Evolutionary conservation across 78 protist genomes (phyloP).

Genomic region (Chrysochromulina parva): DNA sequence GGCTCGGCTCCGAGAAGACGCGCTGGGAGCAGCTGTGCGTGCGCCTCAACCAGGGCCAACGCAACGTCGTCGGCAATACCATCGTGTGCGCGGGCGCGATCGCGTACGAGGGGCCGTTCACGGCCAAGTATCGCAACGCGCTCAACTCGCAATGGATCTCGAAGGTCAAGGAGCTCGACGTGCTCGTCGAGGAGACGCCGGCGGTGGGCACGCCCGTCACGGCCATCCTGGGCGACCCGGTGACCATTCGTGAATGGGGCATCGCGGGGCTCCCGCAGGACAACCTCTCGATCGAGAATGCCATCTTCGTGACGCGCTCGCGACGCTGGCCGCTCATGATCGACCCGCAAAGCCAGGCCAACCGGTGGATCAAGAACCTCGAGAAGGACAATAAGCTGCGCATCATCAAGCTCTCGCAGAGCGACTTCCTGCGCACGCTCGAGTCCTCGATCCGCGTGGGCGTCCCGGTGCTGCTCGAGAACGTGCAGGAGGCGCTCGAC

Average conservation of each 20-base stretch:
- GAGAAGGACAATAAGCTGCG: slow-evolving; percentile 36
- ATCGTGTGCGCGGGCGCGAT: slow-evolving; percentile 72
- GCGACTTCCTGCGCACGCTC: slow-evolving; percentile 43
- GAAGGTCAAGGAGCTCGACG: slow-evolving; percentile 28
- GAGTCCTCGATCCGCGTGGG: slow-evolving; percentile 64
- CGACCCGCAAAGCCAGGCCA: slow-evolving; percentile 92
- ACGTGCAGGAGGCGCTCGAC: slow-evolving; percentile 60
- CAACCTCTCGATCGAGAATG: slow-evolving; percentile 93
- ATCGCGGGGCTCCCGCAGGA: slow-evolving; percentile 90
- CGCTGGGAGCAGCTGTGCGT: not conserved
- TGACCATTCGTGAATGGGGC: slow-evolving; percentile 62
- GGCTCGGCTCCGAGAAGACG: slow-evolving; percentile 13
- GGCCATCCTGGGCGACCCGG: slow-evolving; percentile 27
- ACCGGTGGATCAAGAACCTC: slow-evolving; percentile 47
- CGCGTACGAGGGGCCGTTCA: slow-evolving; percentile 87
- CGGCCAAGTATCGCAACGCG: slow-evolving; percentile 53
- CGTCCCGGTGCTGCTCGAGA: slow-evolving; percentile 68
- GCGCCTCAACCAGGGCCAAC: not conserved
- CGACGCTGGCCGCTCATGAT: slow-evolving; percentile 96
- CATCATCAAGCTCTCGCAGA: slow-evolving; percentile 39
- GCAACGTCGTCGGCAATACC: slow-evolving; percentile 70
- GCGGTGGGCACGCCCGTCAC: slow-evolving; percentile 42
- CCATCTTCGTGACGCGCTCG: slow-evolving; percentile 82
- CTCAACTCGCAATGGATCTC: slow-evolving; percentile 30
- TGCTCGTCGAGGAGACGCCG: slow-evolving; percentile 66